Evolutionary conservation across 2,329 filamentous ascomycete genomes (phyloP), one percentile per base, ranked within the genome.

Genomic region (Bertia moriformis): DNA sequence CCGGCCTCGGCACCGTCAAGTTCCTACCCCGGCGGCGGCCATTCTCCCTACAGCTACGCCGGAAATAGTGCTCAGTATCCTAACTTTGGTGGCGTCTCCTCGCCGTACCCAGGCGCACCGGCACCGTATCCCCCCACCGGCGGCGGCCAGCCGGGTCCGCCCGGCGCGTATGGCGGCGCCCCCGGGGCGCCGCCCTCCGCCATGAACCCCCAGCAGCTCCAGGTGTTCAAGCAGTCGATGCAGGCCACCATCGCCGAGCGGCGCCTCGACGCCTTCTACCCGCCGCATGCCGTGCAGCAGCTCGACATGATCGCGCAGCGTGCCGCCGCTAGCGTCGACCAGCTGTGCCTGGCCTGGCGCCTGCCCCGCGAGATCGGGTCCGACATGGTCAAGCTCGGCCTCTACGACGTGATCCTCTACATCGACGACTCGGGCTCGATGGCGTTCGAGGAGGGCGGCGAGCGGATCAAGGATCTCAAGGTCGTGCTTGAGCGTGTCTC

Each of bases 381-480:
- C 22, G 53, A 56, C 44, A 51, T 56, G 29, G 50, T 54, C 33
- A 55, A 55, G 42, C 45, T 56, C 38, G 47, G 51, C 7, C 40
- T 56, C 18, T 56, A 51, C 39, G 53, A 56, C 41, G 49, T 55
- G 14, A 42, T 56, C 10, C 44, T 50, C 38, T 52, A 50, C 35
- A 41, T 52, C 35, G 76, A 82, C 46, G 77, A 82, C 59, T 78
- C 72, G 50, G 77, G 78, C 32, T 81, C 76, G 15, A 82, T 82
- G 66, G 64, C 70, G 41, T 80, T 81, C 45, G 75, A 80, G 48
- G 75, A 81, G 51, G 67, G 70, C 42, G 77, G 76, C 33, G 67
- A 74, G 48, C 72, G 78, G 43, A 79, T 81, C 58, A 69, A 76
- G 45, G 76, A 82, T 46, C 59, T 82, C 46, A 68, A 69, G 51